Evolutionary conservation across 768 basidiomycete genomes (phyloP).

Genomic region (Termitomyces sp.): DNA sequence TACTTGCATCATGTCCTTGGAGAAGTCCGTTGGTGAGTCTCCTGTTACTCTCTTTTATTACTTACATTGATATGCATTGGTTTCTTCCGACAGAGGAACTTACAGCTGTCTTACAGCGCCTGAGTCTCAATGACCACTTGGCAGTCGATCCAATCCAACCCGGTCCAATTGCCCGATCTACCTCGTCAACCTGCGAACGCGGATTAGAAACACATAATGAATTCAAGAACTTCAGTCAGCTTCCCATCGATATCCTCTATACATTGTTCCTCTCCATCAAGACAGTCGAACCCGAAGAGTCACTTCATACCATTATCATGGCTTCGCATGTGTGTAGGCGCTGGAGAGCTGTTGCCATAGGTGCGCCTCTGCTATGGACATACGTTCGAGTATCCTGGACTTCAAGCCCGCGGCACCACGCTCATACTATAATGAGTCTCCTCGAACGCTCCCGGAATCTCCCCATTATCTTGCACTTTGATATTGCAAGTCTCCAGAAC

Average conservation of each 20-base stretch:
- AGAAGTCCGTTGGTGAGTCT: background rate
- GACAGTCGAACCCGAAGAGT: conserved; percentile 6
- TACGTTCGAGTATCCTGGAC: conserved; percentile 12
- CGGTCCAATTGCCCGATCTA: background rate
- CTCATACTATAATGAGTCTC: conserved; percentile 3
- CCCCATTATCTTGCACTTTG: conserved; percentile 10
- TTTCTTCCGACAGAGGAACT: background rate
- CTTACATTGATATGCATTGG: background rate
- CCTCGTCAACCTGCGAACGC: background rate
- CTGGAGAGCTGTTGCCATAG: conserved; percentile 12
- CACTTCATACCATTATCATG: conserved; percentile 4
- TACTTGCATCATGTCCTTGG: background rate
- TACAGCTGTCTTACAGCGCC: conserved; percentile 1
- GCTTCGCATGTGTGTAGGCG: conserved; percentile 14
- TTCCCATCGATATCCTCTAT: conserved; percentile 15
- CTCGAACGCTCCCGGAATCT: conserved; percentile 11
- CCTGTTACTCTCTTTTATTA: background rate
- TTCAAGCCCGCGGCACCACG: conserved; percentile 1
- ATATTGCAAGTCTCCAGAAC: background rate
- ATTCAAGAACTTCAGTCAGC: background rate
- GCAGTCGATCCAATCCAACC: background rate
- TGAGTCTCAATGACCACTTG: conserved; percentile 2
- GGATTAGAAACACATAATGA: background rate
- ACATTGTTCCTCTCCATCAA: conserved; percentile 7
- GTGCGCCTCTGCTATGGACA: conserved; percentile 16